Conservation (phyloP, 2,329 filamentous ascomycete species). For the Colletotrichum salicis region DNA sequence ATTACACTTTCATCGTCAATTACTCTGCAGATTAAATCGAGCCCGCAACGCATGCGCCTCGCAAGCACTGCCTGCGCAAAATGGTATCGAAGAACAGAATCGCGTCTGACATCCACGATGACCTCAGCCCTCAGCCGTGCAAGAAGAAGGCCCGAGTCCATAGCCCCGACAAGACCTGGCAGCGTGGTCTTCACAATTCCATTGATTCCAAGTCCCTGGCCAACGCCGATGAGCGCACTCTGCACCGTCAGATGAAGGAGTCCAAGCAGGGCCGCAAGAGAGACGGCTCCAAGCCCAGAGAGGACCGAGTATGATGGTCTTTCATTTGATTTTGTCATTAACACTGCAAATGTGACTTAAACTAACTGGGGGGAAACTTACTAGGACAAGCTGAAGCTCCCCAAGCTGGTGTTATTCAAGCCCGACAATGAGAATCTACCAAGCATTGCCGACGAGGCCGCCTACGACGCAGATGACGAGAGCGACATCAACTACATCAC, state of each 20-base stretch:
- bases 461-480: not conserved
- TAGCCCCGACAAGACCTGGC: rapidly evolving
- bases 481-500: not conserved
- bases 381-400: not conserved
- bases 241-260: not conserved
- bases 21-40: not conserved
- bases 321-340: too few relatives aligned
- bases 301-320: not conserved
- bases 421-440: not conserved
- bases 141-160: not conserved
- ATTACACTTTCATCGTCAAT: not conserved
- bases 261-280: not conserved
- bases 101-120: not conserved
- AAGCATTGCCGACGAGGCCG: not conserved
- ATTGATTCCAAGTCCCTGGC: not conserved
- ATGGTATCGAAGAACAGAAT: not conserved
- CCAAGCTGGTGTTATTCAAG: not conserved
- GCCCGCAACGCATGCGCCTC: not conserved
- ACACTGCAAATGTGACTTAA: too few relatives aligned
- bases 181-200: too few relatives aligned
- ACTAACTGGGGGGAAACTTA: too few relatives aligned
- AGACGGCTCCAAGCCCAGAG: not conserved
- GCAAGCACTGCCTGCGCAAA: not conserved
- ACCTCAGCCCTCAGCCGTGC: not conserved
- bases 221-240: not conserved